Base-by-base conservation (phyloP, 768 basidiomycete genomes). In the Plicaturopsis crispa region DNA sequence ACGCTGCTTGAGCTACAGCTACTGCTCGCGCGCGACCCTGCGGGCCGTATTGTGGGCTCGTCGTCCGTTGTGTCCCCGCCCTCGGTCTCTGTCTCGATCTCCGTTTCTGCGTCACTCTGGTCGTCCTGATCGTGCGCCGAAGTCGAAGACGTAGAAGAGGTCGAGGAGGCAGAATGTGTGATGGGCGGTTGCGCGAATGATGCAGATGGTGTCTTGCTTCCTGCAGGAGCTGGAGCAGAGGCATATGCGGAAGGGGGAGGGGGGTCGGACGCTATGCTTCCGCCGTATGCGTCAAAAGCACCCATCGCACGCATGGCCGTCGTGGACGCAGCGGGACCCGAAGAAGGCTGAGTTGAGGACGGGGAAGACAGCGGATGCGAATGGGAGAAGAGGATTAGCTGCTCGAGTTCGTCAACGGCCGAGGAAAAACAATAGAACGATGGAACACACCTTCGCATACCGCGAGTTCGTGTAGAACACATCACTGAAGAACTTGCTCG, bases 391-490 rank as follows among this genome's bases (percentile, higher is more conserved):
- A 78, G 59, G 37, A 94, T 70, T 37, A 99, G 75, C 47, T 92
- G 84, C n/a, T n/a, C n/a, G n/a, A n/a, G n/a, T n/a, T n/a, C n/a
- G n/a, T n/a, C n/a, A n/a, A n/a, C n/a, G n/a, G n/a, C n/a, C n/a
- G n/a, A n/a, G n/a, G n/a, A n/a, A n/a, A n/a, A n/a, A n/a, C n/a
- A n/a, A n/a, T n/a, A n/a, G n/a, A n/a, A n/a, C 35, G 32, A 2
- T 28, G 24, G n/a, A 33, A 62, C 75, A 18, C 40, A 89, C 91
- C 78, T 98, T 99, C 38, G 96, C 96, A 56, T 99, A 99, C 21
- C 94, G 74, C 6, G 94, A 96, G 52, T 99, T 99, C 12, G 96
- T 97, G 62, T 99, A 98, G 52, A 99, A 99, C 3, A 99, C 91
- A 57, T 98, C 96, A 39, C 83, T 87, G 56, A 98, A 98, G 58